A percentile compares a stretch with the other conserved stretches of the same genome.
phyloP scores from a whole-genome alignment of 148 eudicot species.

The Rhododendron williamsianum region DNA sequence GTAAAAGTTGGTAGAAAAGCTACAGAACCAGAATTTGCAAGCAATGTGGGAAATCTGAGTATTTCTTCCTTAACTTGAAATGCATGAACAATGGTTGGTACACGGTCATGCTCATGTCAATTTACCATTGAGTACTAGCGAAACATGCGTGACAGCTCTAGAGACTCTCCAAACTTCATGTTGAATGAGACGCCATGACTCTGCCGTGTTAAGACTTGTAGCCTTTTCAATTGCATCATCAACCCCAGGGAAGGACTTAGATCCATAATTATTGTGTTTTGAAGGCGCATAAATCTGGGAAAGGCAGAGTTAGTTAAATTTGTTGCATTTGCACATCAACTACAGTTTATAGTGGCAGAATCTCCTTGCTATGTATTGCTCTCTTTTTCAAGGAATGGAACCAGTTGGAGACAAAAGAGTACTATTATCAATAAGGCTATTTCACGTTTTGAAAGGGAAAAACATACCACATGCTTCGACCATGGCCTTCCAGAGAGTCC shows the following conservation, averaged over 20 bases:
- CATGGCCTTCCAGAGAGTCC: constrained; percentile 55
- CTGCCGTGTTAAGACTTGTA: constrained; percentile 19
- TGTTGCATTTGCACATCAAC: not conserved
- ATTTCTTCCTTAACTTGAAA: not conserved
- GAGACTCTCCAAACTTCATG: constrained; percentile 52
- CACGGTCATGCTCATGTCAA: constrained; percentile 22
- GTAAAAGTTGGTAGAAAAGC: not conserved
- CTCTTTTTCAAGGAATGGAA: not conserved
- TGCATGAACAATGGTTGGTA: not conserved
- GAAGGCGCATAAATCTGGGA: constrained; percentile 54
- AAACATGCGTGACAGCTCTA: constrained; percentile 41
- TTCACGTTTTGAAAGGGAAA: not conserved
- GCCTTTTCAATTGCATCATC: constrained; percentile 45
- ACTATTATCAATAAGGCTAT: not conserved
- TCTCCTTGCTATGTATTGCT: not conserved
- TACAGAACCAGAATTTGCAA: not conserved
- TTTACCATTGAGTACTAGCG: constrained; percentile 42
- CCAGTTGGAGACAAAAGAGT: not conserved
- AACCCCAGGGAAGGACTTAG: constrained; percentile 49
- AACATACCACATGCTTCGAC: constrained; percentile 53
- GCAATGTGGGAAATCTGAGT: not conserved
- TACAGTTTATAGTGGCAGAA: not conserved
- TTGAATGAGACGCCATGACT: constrained; percentile 34
- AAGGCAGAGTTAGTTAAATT: constrained; percentile 1
- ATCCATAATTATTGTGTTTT: constrained; percentile 49